Percentiles rank a stretch among this genome's conserved stretches.
Conservation (phyloP, 768 basidiomycete genomes). For the Lactarius indigo region DNA sequence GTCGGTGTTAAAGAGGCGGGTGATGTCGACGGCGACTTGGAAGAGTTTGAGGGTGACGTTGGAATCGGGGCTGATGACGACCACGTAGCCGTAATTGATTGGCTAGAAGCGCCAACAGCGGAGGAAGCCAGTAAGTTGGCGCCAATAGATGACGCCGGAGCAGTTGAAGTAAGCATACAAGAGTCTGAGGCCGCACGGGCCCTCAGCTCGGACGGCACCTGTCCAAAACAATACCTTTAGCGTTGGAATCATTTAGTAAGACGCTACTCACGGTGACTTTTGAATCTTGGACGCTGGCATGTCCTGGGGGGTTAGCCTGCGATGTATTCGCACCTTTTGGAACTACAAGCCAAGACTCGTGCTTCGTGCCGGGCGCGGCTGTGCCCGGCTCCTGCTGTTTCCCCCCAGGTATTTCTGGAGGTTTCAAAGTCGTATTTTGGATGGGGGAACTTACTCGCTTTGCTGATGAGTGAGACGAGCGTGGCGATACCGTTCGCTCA, state of each 20-base stretch:
- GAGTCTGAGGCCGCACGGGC: conserved; percentile 25
- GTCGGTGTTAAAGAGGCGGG: neutral
- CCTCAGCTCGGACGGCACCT: conserved; percentile 15
- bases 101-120: neutral
- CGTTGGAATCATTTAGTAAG: neutral
- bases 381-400: conserved; percentile 7
- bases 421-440: neutral
- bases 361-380: conserved; percentile 5
- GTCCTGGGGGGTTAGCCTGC: neutral
- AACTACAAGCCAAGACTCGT: conserved; percentile 21
- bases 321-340: conserved; percentile 7
- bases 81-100: conserved; percentile 12
- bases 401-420: neutral
- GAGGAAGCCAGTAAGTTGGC: conserved; percentile 12
- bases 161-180: conserved; percentile 8
- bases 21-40: conserved; percentile 20
- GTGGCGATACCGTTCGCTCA: conserved; percentile 5
- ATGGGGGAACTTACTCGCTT: conserved; percentile 17
- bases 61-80: neutral
- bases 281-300: neutral
- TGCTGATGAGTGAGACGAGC: conserved; percentile 6
- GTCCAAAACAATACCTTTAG: neutral
- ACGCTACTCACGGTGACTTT: conserved; percentile 9
- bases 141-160: conserved; percentile 3
- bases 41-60: conserved; percentile 20